These are phyloP conservation scores for Rhodotorula sp. DNA, from an alignment of 1,284 basidiomycete genomes.

Conservation along the genomic window DNA sequence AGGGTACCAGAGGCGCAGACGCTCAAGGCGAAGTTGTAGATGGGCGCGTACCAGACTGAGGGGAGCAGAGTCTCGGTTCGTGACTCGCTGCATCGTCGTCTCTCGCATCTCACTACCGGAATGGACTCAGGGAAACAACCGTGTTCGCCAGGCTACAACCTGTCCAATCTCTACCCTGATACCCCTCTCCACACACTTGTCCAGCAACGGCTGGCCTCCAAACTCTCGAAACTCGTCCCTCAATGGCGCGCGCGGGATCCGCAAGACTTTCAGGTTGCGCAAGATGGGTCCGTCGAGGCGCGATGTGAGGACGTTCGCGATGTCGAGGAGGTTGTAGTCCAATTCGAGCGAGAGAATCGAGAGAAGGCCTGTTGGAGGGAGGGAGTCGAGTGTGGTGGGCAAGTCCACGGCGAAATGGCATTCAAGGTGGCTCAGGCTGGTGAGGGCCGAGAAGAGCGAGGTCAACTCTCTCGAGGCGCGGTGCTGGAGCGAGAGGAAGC, in stretches of 20 bases:
- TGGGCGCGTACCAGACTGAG: too few relatives aligned
- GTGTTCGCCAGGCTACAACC: constrained; percentile 25
- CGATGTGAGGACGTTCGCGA: constrained; percentile 1
- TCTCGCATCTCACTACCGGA: too few relatives aligned
- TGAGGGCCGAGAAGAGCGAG: not conserved
- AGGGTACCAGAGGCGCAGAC: not conserved
- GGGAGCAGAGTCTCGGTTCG: too few relatives aligned
- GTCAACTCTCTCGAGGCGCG: constrained; percentile 13
- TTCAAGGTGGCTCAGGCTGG: constrained; percentile 5
- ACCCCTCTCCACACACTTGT: constrained; percentile 4
- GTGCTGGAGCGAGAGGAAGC: constrained; percentile 22
- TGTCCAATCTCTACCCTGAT: constrained; percentile 5
- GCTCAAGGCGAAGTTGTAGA: constrained; percentile 7
- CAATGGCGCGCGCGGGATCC: constrained; percentile 19
- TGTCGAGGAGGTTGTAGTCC: constrained; percentile 23
- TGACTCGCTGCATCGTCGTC: not conserved
- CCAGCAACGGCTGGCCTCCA: constrained; percentile 8
- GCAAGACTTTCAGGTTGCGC: not conserved
- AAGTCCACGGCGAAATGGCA: constrained; percentile 26
- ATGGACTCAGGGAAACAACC: not conserved
- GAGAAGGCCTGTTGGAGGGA: not conserved
- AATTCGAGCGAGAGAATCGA: constrained; percentile 17
- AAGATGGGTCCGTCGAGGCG: not conserved
- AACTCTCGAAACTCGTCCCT: constrained; percentile 16
- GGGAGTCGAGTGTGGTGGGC: constrained; percentile 4